These are phyloP conservation scores for Marasmius fiardii DNA, from an alignment of 1,284 basidiomycete species.

Conservation along the genomic window DNA sequence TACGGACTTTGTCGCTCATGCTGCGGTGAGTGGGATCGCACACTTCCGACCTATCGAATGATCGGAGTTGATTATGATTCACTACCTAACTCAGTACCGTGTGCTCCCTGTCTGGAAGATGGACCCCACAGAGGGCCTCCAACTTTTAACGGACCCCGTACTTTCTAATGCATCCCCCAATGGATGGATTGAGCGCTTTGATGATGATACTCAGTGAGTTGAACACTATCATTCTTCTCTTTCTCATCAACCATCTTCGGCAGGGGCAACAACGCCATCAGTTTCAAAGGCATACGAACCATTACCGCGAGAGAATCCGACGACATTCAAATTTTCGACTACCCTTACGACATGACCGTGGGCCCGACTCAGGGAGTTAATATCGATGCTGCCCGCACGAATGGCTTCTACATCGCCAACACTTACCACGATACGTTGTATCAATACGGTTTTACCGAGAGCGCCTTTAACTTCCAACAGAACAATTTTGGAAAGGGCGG, in stretches of 20 bases:
- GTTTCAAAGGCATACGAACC: conserved; percentile 31
- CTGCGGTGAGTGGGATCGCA: not conserved
- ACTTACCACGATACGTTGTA: conserved; percentile 30
- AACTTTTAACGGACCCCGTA: conserved; percentile 30
- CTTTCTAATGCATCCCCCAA: conserved; percentile 21
- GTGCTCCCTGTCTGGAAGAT: conserved; percentile 33
- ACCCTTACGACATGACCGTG: conserved; percentile 26
- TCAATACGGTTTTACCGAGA: no score
- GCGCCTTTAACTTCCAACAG: conserved; percentile 41
- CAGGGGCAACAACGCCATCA: conserved; percentile 30
- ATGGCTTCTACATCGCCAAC: conserved; percentile 52
- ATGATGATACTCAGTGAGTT: conserved; percentile 15
- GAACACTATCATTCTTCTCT: not conserved
- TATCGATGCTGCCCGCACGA: conserved; percentile 43
- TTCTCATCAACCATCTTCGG: not conserved
- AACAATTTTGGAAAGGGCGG: conserved; percentile 40
- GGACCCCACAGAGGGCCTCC: conserved; percentile 27
- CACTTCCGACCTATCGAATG: no score
- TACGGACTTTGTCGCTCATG: conserved; percentile 18
- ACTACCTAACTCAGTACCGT: conserved; percentile 25
- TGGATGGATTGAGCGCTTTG: conserved; percentile 19
- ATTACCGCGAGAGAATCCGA: conserved; percentile 8
- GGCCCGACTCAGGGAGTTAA: conserved; percentile 26
- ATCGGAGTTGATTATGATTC: not conserved
- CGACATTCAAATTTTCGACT: conserved; percentile 28